A percentile compares a stretch with the other conserved stretches of the same genome.
phyloP scores from a whole-genome alignment of 2,329 filamentous ascomycete species.

The Alternaria postmessia region DNA sequence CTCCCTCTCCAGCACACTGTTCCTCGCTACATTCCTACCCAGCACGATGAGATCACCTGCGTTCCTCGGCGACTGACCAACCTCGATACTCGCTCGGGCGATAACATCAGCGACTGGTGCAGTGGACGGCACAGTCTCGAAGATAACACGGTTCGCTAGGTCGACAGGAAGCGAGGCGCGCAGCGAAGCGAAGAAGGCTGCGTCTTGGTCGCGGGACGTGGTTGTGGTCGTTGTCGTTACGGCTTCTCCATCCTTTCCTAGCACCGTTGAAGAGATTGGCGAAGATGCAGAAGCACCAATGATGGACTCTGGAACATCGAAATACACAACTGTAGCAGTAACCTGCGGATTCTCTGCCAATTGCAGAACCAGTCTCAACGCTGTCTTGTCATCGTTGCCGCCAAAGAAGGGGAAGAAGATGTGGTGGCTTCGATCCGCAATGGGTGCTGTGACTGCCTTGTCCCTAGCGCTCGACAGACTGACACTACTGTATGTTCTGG shows the following conservation, averaged over 20 bases:
- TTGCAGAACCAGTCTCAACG: constrained; percentile 82
- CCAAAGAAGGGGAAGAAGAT: constrained; percentile 90
- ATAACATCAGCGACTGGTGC: constrained; percentile 57
- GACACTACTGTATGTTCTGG: constrained; percentile 42
- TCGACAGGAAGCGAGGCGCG: constrained; percentile 63
- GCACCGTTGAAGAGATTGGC: constrained; percentile 12
- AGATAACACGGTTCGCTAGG: constrained; percentile 64
- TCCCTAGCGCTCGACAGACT: constrained; percentile 66
- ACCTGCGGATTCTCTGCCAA: constrained; percentile 80
- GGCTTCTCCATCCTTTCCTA: constrained; percentile 27
- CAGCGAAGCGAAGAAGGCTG: constrained; percentile 65
- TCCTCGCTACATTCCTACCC: constrained; percentile 59
- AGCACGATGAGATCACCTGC: constrained; percentile 76
- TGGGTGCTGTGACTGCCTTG: constrained; percentile 62
- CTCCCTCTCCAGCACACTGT: constrained; percentile 28
- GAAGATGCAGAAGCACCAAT: constrained; percentile 19
- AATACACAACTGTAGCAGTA: constrained; percentile 76
- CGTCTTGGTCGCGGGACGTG: constrained; percentile 54
- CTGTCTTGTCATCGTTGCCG: constrained; percentile 80
- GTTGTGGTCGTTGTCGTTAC: constrained; percentile 14
- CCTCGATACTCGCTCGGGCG: constrained; percentile 64
- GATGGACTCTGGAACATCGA: constrained; percentile 51
- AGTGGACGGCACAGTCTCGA: constrained; percentile 56
- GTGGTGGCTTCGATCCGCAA: constrained; percentile 76
- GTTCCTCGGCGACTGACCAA: constrained; percentile 69